Conservation (phyloP, 1,284 basidiomycete genomes). For the Inonotus obliquus region DNA sequence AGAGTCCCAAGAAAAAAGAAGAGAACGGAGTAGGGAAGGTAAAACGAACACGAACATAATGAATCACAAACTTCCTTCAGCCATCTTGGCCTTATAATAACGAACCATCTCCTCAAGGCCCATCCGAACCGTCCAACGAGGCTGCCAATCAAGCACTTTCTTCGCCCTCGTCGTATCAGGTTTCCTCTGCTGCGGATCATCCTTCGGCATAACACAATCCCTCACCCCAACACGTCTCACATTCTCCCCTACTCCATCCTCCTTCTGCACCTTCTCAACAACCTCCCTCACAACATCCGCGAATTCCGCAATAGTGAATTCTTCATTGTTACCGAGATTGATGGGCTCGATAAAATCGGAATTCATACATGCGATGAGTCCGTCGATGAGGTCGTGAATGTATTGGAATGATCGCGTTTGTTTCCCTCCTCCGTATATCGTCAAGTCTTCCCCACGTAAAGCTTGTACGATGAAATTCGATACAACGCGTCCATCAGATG, state of each 20-base stretch:
- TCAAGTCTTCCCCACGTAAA: conserved; percentile 91
- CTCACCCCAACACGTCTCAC: conserved; percentile 65
- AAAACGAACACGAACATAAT: neutral
- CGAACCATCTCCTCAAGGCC: conserved; percentile 92
- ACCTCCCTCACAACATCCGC: conserved; percentile 85
- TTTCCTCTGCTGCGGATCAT: conserved; percentile 92
- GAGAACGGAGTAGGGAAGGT: neutral
- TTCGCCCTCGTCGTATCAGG: conserved; percentile 92
- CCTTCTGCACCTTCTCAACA: conserved; percentile 84
- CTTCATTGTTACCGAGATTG: conserved; percentile 92
- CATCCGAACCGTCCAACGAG: conserved; percentile 87
- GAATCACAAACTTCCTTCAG: conserved; percentile 65
- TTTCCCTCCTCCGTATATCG: conserved; percentile 93
- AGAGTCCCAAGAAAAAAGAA: neutral
- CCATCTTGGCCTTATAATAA: conserved; percentile 86
- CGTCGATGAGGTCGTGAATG: conserved; percentile 78
- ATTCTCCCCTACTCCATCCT: conserved; percentile 64
- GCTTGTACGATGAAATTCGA: conserved; percentile 99
- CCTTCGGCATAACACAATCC: conserved; percentile 83
- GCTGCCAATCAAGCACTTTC: conserved; percentile 84
- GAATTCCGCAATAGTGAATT: conserved; percentile 92
- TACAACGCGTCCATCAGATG: conserved; percentile 93
- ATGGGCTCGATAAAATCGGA: conserved; percentile 86
- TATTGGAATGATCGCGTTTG: conserved; percentile 98
- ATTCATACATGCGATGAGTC: conserved; percentile 90